Evolutionary conservation across 352 stramenopile genomes (phyloP), one percentile per base, ranked within the genome.

Genomic region (Globisporangium emineosum): DNA sequence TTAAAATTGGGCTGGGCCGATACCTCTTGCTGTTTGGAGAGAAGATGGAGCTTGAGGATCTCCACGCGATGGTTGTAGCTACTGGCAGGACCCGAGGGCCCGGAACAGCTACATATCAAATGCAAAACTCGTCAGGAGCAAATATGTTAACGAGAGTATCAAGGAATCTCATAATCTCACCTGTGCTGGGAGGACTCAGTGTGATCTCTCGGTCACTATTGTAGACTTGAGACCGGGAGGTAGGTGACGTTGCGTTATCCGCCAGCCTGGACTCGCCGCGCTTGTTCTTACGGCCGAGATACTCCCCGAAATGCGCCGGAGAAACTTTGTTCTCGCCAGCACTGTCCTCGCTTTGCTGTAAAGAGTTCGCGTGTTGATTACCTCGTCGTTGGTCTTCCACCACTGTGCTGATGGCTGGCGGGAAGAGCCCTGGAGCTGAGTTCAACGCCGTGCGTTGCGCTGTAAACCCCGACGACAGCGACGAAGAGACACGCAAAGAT

Each of bases 161-260:
- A 19, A 7, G 27, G 13, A 43, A 0, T 25, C 5, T 0, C 13
- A 9, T 32, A 43, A 35, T 37, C 40, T 8, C 10, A 66, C 63
- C 63, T 40, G 63, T 47, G 49, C 63, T 68, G 2, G 49, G 29
- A 33, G 63, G 63, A 42, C 63, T 68, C 29, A 68, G 56, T 30
- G 63, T 68, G 49, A 64, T 64, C 25, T 59, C 49, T 23, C 63
- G 56, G 25, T 67, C 66, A 21, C 42, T 58, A 37, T 27, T 55
- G 33, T 57, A 72, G 19, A 70, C 63, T 43, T 86, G 68, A 67
- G 70, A 86, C 45, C 77, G 64, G 15, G 70, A 78, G 17, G 68
- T 77, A 8, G 76, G 77, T 17, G 76, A 85, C 27, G 52, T 74
- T 54, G 69, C 65, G 37, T 76, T 63, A 25, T 76, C 65, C 0